Evolutionary conservation across 495 filamentous ascomycete species (phyloP).

Genomic region (Talaromyces thailandensis): DNA sequence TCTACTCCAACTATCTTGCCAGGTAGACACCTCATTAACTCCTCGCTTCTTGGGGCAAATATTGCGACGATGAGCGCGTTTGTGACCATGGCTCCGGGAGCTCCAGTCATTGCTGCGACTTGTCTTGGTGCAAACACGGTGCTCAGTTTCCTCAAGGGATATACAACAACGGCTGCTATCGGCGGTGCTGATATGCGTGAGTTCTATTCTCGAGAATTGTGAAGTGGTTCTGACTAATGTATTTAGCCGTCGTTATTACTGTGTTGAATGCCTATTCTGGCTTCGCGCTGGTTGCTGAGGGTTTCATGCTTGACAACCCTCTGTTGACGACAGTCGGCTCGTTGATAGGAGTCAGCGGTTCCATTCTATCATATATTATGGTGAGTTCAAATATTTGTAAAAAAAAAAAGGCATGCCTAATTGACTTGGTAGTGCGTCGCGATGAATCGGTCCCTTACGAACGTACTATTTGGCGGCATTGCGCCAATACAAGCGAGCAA

Average conservation of each 20-base stretch:
- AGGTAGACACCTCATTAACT: conserved; percentile 63
- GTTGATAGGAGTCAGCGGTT: conserved; percentile 72
- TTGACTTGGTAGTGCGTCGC: conserved; percentile 51
- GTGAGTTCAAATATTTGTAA: conserved; percentile 8
- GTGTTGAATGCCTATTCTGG: conserved; percentile 80
- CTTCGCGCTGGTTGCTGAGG: conserved; percentile 75
- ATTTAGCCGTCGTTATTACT: conserved; percentile 63
- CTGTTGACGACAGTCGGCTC: conserved; percentile 71
- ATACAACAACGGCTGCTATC: conserved; percentile 72
- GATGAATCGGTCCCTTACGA: conserved; percentile 74
- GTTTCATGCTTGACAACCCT: conserved; percentile 78
- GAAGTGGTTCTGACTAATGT: not conserved
- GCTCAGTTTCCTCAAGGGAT: conserved; percentile 73
- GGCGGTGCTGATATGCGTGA: conserved; percentile 75
- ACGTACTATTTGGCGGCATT: conserved; percentile 75
- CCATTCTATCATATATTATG: conserved; percentile 74
- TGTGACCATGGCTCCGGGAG: conserved; percentile 63
- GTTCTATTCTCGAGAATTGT: not conserved
- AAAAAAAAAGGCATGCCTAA: not conserved
- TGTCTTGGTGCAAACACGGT: conserved; percentile 63
- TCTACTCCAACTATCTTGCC: conserved; percentile 60
- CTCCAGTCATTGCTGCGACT: conserved; percentile 61
- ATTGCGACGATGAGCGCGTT: conserved; percentile 72
- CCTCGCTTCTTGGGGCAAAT: conserved; percentile 59
- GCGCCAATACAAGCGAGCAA: conserved; percentile 49